These are phyloP conservation scores for Trametes coccinea DNA, from an alignment of 768 basidiomycete genomes.

Conservation along the genomic window DNA sequence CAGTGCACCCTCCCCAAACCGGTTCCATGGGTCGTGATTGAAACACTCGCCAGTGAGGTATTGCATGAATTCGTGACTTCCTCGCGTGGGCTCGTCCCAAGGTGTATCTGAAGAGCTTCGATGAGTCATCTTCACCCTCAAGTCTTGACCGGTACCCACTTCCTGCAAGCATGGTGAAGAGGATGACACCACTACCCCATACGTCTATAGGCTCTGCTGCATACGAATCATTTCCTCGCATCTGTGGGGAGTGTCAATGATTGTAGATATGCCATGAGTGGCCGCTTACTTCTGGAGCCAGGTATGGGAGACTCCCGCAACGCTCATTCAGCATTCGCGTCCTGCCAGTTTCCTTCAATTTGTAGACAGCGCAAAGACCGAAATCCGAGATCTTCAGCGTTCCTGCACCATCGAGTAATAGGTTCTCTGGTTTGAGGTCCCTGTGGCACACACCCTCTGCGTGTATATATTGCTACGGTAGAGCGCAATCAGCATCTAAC, in stretches of 20 bases:
- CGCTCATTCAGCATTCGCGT: slow-evolving; percentile 75
- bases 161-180: slow-evolving; percentile 87
- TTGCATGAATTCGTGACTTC: slow-evolving; percentile 77
- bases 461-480: slow-evolving; percentile 76
- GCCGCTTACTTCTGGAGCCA: slow-evolving; percentile 80
- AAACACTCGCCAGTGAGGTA: slow-evolving; percentile 78
- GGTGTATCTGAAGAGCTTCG: slow-evolving; percentile 71
- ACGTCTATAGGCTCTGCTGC: slow-evolving; percentile 91
- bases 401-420: slow-evolving; percentile 82
- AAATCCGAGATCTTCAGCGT: slow-evolving; percentile 94
- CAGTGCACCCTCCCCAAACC: slow-evolving; percentile 56
- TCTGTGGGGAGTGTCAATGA: slow-evolving; percentile 39
- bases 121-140: background rate
- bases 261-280: background rate
- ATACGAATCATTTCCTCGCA: slow-evolving; percentile 69
- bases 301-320: slow-evolving; percentile 92
- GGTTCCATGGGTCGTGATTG: slow-evolving; percentile 75
- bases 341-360: slow-evolving; percentile 77
- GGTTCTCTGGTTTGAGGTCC: slow-evolving; percentile 95
- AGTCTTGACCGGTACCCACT: slow-evolving; percentile 53
- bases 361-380: slow-evolving; percentile 88
- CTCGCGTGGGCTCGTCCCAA: slow-evolving; percentile 89
- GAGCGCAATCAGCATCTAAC: too few species aligned
- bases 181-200: slow-evolving; percentile 94
- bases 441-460: slow-evolving; percentile 90